These are phyloP conservation scores for Hanseniaspora valbyensis DNA, from an alignment of 805 yeast species.

Conservation along the genomic window DNA sequence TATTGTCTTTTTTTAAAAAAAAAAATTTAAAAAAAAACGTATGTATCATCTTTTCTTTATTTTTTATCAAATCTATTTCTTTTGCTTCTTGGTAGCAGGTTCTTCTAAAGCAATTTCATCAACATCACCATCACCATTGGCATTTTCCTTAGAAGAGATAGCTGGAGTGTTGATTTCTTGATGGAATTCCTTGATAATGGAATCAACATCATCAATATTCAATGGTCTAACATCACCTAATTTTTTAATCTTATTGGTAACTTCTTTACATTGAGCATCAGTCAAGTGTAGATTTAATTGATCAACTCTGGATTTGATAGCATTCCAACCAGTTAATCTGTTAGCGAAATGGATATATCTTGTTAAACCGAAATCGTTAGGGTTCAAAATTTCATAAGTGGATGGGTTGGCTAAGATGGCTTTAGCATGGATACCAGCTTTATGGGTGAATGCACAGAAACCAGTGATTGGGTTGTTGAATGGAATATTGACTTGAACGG, in stretches of 20 bases:
- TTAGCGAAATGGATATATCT: constrained; percentile 97
- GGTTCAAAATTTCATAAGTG: constrained; percentile 93
- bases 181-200: constrained; percentile 89
- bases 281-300: constrained; percentile 82
- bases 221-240: constrained; percentile 91
- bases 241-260: constrained; percentile 82
- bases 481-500: constrained; percentile 93
- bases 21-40: constrained; percentile 9
- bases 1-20: not conserved
- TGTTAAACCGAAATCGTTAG: constrained; percentile 88
- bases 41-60: not conserved
- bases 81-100: constrained; percentile 30
- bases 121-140: constrained; percentile 20
- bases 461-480: constrained; percentile 98
- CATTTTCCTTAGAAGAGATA: constrained; percentile 25
- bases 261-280: constrained; percentile 91
- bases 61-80: constrained; percentile 8
- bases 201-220: constrained; percentile 93
- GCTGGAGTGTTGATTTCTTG: constrained; percentile 55
- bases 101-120: constrained; percentile 21
- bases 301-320: constrained; percentile 94
- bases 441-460: constrained; percentile 98
- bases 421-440: constrained; percentile 98
- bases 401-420: constrained; percentile 97
- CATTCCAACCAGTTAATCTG: constrained; percentile 98